A percentile compares a stretch with the other conserved stretches of the same genome.
Conservation (phyloP, 768 basidiomycete genomes). For the Scleroderma bovista region DNA sequence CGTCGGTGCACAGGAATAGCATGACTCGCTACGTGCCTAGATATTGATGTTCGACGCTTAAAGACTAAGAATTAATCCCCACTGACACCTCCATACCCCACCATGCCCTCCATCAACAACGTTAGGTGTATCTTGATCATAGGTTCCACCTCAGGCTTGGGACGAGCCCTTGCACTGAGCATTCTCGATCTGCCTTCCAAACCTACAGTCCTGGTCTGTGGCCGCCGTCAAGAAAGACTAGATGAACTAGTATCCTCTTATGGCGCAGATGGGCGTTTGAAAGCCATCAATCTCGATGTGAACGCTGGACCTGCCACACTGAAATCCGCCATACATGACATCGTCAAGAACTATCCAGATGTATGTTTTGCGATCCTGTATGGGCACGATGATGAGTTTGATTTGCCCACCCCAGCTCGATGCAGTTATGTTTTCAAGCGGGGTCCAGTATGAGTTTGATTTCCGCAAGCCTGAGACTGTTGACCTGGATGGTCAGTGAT, state of each 20-base stretch:
- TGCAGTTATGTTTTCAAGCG: slow-evolving; percentile 47
- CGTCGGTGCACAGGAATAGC: too few relatives aligned
- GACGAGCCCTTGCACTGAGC: slow-evolving; percentile 48
- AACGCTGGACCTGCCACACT: slow-evolving; percentile 33
- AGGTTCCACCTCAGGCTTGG: slow-evolving; percentile 57
- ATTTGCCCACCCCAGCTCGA: slow-evolving; percentile 40
- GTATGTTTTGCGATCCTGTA: slow-evolving; percentile 26
- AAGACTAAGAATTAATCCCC: too few relatives aligned
- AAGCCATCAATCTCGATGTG: slow-evolving; percentile 41
- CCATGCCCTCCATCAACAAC: slow-evolving; percentile 36
- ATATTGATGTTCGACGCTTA: too few relatives aligned
- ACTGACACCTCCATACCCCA: neutral
- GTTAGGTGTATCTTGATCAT: slow-evolving; percentile 48
- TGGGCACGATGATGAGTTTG: neutral
- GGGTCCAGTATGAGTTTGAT: slow-evolving; percentile 45
- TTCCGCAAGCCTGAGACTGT: slow-evolving; percentile 40
- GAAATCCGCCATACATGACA: slow-evolving; percentile 35
- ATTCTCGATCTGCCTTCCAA: slow-evolving; percentile 42
- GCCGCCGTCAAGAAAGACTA: slow-evolving; percentile 49
- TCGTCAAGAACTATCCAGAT: slow-evolving; percentile 43
- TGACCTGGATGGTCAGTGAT: slow-evolving; percentile 37
- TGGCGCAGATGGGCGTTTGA: slow-evolving; percentile 28
- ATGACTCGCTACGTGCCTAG: too few relatives aligned
- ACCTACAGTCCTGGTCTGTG: slow-evolving; percentile 46
- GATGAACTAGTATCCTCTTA: slow-evolving; percentile 36